Evolutionary conservation across 1,284 basidiomycete species (phyloP).

Genomic region (Trametes pubescens): DNA sequence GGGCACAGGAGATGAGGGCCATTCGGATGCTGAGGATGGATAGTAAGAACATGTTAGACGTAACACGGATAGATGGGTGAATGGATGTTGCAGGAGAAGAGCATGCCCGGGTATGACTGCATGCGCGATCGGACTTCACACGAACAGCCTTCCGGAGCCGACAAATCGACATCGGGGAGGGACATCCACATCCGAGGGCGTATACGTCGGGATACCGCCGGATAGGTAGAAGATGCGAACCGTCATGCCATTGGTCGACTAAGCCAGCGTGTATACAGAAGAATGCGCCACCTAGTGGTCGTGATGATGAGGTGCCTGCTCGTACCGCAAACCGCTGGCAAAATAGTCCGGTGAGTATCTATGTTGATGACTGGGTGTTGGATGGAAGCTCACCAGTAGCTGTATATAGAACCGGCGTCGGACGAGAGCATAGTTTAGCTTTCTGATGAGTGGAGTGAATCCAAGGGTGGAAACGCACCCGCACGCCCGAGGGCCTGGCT

Average conservation of each 20-base stretch:
- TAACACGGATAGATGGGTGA: constrained; percentile 8
- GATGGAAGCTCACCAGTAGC: constrained; percentile 79
- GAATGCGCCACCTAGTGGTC: constrained; percentile 43
- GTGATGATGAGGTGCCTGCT: constrained; percentile 64
- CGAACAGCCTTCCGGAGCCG: constrained; percentile 20
- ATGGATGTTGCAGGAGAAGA: constrained; percentile 13
- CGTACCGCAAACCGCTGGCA: constrained; percentile 83
- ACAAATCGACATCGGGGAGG: constrained; percentile 2
- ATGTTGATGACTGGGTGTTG: not conserved
- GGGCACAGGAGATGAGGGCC: not conserved
- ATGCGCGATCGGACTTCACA: constrained; percentile 20
- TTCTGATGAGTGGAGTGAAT: constrained; percentile 31
- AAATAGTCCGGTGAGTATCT: constrained; percentile 19
- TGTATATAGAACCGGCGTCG: constrained; percentile 41
- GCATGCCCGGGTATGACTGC: constrained; percentile 16
- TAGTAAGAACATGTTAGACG: not conserved
- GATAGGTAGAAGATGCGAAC: constrained; percentile 3
- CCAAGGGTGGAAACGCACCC: constrained; percentile 60
- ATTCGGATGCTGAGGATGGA: not conserved
- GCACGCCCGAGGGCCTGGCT: constrained; percentile 79
- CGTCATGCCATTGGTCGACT: constrained; percentile 22
- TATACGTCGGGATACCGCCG: not conserved
- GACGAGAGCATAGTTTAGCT: constrained; percentile 23
- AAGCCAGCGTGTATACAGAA: constrained; percentile 22
- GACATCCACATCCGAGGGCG: not conserved